Base-by-base conservation (phyloP, 2,329 filamentous ascomycete species). In the Penicillium polonicum region DNA sequence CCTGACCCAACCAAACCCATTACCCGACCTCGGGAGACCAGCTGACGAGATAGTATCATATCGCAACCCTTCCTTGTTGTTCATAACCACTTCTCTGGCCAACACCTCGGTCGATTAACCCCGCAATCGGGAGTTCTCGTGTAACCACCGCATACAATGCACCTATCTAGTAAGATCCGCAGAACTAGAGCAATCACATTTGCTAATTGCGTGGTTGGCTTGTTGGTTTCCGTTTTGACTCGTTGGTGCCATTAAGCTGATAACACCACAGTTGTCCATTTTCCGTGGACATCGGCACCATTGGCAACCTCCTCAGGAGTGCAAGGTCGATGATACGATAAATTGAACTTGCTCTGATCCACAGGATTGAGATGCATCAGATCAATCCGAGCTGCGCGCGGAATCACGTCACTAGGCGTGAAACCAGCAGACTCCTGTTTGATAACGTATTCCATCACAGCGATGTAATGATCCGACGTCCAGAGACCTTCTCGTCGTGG, bases 401-500 rank as follows among this genome's bases (percentile, higher is more conserved):
- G 49, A 43, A 51, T 23, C 25, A 43, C 19, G 25, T 51, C 49
- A 43, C 9, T 39, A 8, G 49, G 38, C 19, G n/a, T 41, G 13
- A 35, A 23, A 23, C 49, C 49, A 29, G 21, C 27, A 23, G 49
- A 51, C 38, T 51, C 49, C 13, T 33, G 25, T 15, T 51, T 25
- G n/a, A 51, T 42, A 41, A 51, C 38, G 4, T 42, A 5, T 51
- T 27, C 15, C 19, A 51, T 5, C 8, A n/a, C 4, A 44, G 38
- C 38, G 27, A 19, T 15, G 5, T 17, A 17, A 23, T 29, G 38
- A 25, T 31, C 38, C 8, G 49, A 52, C 2, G 49, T 41, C 49
- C 49, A 52, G 15, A 52, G 35, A 9, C 49, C 49, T 33, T 52
- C 49, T 52, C 49, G 38, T 9, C 49, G 49, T 15, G 38, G 49